Evolutionary conservation across 805 yeast genomes (phyloP).

Genomic region (Candida sonorensis): DNA sequence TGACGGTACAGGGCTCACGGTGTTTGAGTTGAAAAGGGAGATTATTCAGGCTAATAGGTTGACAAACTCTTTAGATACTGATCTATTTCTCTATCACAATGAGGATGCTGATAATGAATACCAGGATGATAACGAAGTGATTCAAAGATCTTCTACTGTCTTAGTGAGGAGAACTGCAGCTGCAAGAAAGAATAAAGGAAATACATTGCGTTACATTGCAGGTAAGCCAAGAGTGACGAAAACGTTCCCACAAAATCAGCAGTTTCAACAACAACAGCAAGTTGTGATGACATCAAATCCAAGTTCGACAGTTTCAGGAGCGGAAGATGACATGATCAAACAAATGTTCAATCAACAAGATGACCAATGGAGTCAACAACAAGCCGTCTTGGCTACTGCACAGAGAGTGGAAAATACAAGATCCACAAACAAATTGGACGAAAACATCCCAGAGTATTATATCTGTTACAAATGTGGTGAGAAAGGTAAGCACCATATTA

Average conservation of each 20-base stretch:
- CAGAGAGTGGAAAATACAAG: constrained; percentile 47
- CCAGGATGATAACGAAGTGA: constrained; percentile 82
- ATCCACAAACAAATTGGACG: constrained; percentile 41
- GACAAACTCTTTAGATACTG: constrained; percentile 81
- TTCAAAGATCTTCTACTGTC: constrained; percentile 83
- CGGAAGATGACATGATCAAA: constrained; percentile 82
- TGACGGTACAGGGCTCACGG: constrained; percentile 96
- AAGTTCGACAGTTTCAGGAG: constrained; percentile 6
- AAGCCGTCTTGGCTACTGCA: constrained; percentile 81
- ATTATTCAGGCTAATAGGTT: constrained; percentile 75
- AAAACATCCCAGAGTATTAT: constrained; percentile 90
- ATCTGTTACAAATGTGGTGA: constrained; percentile 96
- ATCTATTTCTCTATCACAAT: constrained; percentile 54
- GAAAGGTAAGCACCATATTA: constrained; percentile 88
- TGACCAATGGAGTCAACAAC: constrained; percentile 93
- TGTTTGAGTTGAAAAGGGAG: constrained; percentile 89
- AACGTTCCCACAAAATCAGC: constrained; percentile 1
- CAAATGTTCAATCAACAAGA: constrained; percentile 91
- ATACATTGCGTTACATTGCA: constrained; percentile 63
- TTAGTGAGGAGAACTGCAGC: constrained; percentile 78
- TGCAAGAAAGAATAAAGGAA: constrained; percentile 38
- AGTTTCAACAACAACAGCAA: constrained; percentile 5
- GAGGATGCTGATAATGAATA: constrained; percentile 57
- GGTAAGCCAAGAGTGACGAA: constrained; percentile 54
- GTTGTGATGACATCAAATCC: no score